Percentiles rank a stretch among this genome's conserved stretches.
Conservation (phyloP, 2,329 filamentous ascomycete genomes). For the Cytospora chrysosperma region DNA sequence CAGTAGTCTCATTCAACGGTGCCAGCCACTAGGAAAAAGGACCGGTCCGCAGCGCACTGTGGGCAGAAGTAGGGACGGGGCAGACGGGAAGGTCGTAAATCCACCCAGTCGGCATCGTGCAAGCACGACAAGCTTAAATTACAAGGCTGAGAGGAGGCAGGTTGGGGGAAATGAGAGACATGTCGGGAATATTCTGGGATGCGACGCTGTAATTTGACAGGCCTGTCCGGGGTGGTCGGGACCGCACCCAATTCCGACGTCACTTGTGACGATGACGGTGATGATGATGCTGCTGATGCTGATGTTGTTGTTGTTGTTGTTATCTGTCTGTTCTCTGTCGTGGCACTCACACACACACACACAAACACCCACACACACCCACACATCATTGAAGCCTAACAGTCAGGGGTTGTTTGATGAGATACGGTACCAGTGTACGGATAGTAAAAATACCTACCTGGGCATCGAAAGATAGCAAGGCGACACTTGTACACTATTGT, state of each 20-base stretch:
- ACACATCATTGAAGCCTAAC: neutral
- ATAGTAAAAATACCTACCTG: too few species aligned
- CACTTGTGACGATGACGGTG: neutral
- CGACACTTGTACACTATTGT: neutral
- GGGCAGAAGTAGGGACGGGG: neutral
- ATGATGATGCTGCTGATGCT: too few species aligned
- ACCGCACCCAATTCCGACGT: constrained; percentile 1
- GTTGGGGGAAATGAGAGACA: constrained; percentile 9
- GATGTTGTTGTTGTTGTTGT: too few species aligned
- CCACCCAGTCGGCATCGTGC: constrained; percentile 8
- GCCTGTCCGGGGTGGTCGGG: neutral
- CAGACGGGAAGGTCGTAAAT: neutral
- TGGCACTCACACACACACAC: neutral
- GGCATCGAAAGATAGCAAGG: neutral
- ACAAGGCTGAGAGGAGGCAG: constrained; percentile 21
- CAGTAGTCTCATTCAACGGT: constrained; percentile 5
- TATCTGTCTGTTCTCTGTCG: neutral
- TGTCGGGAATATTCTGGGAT: constrained; percentile 8
- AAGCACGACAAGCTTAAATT: neutral
- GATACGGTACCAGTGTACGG: neutral
- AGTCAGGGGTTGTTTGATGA: neutral
- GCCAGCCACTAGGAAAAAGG: neutral
- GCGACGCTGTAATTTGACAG: constrained; percentile 22
- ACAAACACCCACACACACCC: neutral
- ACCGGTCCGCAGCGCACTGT: constrained; percentile 10